Evolutionary conservation across 2,329 filamentous ascomycete species (phyloP).

Genomic region (Aspergillus caelatus): DNA sequence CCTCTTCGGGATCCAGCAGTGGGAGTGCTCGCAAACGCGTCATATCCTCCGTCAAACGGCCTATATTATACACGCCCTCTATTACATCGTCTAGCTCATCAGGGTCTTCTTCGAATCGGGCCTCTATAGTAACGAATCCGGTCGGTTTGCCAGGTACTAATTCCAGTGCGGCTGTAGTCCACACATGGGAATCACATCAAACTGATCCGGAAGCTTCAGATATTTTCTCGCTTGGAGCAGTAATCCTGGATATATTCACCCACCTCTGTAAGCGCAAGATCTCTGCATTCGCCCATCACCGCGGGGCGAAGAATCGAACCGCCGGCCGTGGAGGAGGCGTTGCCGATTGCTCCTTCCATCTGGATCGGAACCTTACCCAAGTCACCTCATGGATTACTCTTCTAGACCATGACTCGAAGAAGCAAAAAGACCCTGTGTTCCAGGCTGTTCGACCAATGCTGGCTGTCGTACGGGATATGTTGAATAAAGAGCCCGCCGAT

Average conservation of each 20-base stretch:
- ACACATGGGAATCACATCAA: constrained; percentile 43
- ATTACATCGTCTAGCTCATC: constrained; percentile 36
- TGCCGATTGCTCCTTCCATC: constrained; percentile 61
- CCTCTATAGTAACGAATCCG: constrained; percentile 17
- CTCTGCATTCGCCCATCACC: constrained; percentile 58
- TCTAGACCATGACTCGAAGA: constrained; percentile 52
- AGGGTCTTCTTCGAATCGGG: constrained; percentile 22
- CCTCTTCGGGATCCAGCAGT: constrained; percentile 35
- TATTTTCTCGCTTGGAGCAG: constrained; percentile 61
- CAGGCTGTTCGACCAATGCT: constrained; percentile 43
- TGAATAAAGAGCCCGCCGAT: constrained; percentile 35
- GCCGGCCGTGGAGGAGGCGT: constrained; percentile 52
- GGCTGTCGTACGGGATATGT: constrained; percentile 40
- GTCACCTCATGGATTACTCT: constrained; percentile 59
- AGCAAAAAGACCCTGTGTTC: constrained; percentile 43
- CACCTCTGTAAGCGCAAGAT: constrained; percentile 60
- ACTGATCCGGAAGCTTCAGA: constrained; percentile 49
- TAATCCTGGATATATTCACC: constrained; percentile 62
- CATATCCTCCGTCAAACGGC: constrained; percentile 27
- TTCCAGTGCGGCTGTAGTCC: constrained; percentile 32
- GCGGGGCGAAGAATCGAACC: constrained; percentile 55
- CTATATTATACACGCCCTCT: constrained; percentile 37
- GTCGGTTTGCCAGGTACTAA: constrained; percentile 37
- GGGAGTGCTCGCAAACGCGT: constrained; percentile 21
- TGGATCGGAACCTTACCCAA: constrained; percentile 53